Base-by-base conservation (phyloP, 352 stramenopile species). In the Plasmopara halstedii region DNA sequence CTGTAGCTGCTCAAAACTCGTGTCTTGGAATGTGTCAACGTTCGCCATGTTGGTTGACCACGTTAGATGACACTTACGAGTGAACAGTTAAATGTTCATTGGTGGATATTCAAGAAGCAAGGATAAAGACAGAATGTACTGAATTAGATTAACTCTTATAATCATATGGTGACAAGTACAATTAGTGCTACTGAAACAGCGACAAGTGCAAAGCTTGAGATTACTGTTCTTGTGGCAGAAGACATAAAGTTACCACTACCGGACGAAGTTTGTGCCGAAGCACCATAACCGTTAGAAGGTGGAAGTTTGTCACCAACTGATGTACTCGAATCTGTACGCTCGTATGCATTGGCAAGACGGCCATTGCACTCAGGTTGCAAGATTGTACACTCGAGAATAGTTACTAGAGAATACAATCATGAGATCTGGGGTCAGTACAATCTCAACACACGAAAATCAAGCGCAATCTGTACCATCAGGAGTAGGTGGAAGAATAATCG, bases 1-100 rank as follows among this genome's bases (percentile, higher is more conserved):
- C 50, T 86, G 68, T 7, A 88, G 45, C 47, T 88, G 73, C 52
- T 86, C 73, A 38, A 73, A 73, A 46, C 56, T 68, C 43, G 46
- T 59, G 18, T n/a, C 45, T 27, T 51, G 46, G 2, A 21, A n/a
- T 11, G 31, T 9, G 11, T 19, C 13, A 4, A 19, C 32, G 21
- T 19, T 36, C 11, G 46, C 21, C 39, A 51, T 61, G 43, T 4
- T 22, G 35, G 17, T n/a, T n/a, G n/a, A n/a, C n/a, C n/a, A n/a
- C n/a, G n/a, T n/a, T n/a, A n/a, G n/a, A n/a, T n/a, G n/a, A n/a
- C n/a, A n/a, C n/a, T n/a, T n/a, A n/a, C n/a, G n/a, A n/a, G n/a
- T n/a, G 23, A 27, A 27, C 23, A 27, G 23, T 4, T 27, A 4
- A 8, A 27, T 27, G 23, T 8, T 27, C 8, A 27, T 27, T 27